Conservation (phyloP, 805 yeast species). For the Ogataea paraovalis region DNA sequence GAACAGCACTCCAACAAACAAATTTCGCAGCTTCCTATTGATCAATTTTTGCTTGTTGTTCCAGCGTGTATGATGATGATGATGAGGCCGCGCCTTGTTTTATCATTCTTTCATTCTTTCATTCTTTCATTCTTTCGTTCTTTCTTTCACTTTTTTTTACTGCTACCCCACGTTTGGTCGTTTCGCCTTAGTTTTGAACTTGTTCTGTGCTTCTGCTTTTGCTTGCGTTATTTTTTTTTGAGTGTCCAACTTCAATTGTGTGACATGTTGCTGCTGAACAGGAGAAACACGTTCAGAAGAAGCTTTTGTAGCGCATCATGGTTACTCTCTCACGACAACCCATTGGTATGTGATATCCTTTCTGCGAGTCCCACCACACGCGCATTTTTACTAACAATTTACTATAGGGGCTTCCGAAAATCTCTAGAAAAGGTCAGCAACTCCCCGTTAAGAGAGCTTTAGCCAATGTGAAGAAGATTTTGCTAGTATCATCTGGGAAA, state of each 20-base stretch:
- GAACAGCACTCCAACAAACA: too few species aligned
- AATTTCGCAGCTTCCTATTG: background rate
- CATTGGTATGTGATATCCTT: constrained; percentile 41
- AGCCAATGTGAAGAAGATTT: constrained; percentile 55
- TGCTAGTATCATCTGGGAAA: constrained; percentile 71
- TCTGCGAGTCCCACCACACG: background rate
- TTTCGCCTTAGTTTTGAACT: background rate
- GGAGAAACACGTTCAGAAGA: background rate
- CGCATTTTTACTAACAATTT: background rate
- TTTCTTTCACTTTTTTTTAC: too few species aligned
- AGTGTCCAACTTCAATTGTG: too few species aligned
- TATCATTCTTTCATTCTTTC: background rate
- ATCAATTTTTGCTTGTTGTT: background rate
- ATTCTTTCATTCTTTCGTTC: background rate
- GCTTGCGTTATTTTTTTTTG: background rate
- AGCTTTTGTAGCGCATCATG: background rate
- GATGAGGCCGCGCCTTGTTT: background rate
- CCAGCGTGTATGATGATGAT: background rate
- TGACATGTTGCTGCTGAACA: background rate
- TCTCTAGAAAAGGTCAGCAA: constrained; percentile 39
- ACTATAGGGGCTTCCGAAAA: constrained; percentile 41
- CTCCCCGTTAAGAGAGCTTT: constrained; percentile 53
- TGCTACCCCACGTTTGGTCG: background rate
- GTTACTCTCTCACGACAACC: constrained; percentile 42
- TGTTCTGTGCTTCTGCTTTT: background rate